phyloP scores from a whole-genome alignment of 225 moss, liverwort and hornwort species.

The Pseudisothecium myosuroides region DNA sequence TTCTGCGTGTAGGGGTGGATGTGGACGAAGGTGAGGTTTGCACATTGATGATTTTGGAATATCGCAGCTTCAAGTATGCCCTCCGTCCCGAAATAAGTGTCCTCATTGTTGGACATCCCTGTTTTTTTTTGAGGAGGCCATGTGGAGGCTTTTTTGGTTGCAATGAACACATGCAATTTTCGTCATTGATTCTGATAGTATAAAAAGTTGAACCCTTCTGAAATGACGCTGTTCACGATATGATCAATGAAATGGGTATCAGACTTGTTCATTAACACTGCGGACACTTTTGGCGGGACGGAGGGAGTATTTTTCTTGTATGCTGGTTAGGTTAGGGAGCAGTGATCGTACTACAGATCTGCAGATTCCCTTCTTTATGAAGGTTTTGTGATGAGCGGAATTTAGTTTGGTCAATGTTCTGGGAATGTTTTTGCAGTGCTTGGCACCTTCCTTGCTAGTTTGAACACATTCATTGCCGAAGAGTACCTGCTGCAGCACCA shows the following conservation, averaged over 20 bases:
- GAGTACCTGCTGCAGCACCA: conserved; percentile 62
- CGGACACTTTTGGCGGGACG: background rate
- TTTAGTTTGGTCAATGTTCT: background rate
- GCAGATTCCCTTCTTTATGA: background rate
- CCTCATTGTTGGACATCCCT: background rate
- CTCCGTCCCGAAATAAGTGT: background rate
- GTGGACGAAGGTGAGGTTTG: conserved; percentile 73
- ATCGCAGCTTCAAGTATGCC: background rate
- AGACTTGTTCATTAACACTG: background rate
- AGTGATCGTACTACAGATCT: background rate
- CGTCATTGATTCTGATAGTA: background rate
- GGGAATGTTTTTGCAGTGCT: conserved; percentile 50
- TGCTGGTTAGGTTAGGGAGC: background rate
- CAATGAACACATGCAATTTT: background rate
- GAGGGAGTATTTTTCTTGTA: background rate
- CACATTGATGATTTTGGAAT: background rate
- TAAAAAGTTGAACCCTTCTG: background rate
- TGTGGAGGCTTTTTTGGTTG: too few relatives aligned
- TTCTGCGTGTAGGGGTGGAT: conserved; percentile 84
- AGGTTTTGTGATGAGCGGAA: background rate
- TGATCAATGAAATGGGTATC: background rate
- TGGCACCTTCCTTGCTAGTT: conserved; percentile 70
- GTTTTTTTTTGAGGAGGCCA: background rate
- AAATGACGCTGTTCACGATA: background rate
- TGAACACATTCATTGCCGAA: conserved; percentile 72